Evolutionary conservation across 441 rosid species (phyloP).

Genomic region (Euphorbia corollata): DNA sequence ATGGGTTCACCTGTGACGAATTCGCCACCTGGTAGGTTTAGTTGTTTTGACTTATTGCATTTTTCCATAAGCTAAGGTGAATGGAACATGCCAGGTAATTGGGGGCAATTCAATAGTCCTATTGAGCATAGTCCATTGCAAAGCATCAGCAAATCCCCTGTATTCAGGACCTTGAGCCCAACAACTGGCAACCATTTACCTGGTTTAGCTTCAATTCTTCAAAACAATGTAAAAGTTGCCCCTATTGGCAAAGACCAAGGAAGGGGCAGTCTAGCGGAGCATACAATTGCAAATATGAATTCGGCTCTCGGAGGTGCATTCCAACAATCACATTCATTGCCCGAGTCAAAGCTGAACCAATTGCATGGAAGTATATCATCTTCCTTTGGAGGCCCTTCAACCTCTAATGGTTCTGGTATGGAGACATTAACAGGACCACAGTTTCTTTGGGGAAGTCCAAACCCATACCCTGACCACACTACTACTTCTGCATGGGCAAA

Average conservation of each 20-base stretch:
- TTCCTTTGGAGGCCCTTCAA: conserved; percentile 51
- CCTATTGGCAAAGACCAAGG: conserved; percentile 74
- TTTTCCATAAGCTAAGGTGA: conserved; percentile 20
- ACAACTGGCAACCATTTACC: conserved; percentile 50
- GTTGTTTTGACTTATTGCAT: conserved; percentile 8
- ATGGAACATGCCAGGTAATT: conserved; percentile 49
- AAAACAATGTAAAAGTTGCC: conserved; percentile 54
- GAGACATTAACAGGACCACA: conserved; percentile 88
- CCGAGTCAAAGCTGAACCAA: conserved; percentile 61
- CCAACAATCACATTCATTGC: conserved; percentile 64
- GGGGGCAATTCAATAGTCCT: conserved; percentile 78
- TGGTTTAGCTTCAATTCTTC: conserved; percentile 81
- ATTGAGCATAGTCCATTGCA: conserved; percentile 66
- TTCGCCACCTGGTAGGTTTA: conserved; percentile 79
- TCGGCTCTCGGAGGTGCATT: conserved; percentile 35
- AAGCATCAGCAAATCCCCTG: conserved; percentile 66
- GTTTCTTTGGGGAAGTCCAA: conserved; percentile 96
- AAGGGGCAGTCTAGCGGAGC: conserved; percentile 42
- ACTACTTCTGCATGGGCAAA: conserved; percentile 65
- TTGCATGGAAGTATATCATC: conserved; percentile 49
- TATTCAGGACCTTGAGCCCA: conserved; percentile 52
- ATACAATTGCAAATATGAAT: conserved; percentile 32
- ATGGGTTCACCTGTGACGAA: conserved; percentile 74
- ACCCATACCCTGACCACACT: conserved; percentile 47
- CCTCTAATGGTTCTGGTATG: conserved; percentile 51